phyloP scores from a whole-genome alignment of 805 yeast species.

The Schwanniomyces yamadae region DNA sequence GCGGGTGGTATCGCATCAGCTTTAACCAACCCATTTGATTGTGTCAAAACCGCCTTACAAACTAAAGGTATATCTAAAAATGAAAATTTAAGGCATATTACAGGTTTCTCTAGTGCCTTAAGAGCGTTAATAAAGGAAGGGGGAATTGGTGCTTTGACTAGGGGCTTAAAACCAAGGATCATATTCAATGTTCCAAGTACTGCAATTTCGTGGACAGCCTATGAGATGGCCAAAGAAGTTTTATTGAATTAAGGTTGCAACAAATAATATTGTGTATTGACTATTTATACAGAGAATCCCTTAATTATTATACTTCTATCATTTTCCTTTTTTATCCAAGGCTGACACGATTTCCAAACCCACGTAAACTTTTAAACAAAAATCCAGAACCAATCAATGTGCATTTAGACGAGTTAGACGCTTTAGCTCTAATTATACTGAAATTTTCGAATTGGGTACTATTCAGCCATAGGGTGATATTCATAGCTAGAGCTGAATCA shows the following conservation, averaged over 20 bases:
- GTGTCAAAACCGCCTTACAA: constrained; percentile 87
- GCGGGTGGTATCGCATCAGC: constrained; percentile 97
- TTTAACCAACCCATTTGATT: constrained; percentile 89
- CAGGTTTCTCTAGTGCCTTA: constrained; percentile 72
- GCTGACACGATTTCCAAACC: no score
- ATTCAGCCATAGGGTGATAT: no score
- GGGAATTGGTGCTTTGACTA: constrained; percentile 65
- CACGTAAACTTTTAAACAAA: no score
- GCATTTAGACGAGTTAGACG: no score
- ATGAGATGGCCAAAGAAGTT: constrained; percentile 91
- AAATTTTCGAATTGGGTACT: no score
- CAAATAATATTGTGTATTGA: constrained; percentile 6
- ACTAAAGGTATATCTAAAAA: constrained; percentile 63
- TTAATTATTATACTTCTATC: not conserved
- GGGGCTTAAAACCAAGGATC: constrained; percentile 89
- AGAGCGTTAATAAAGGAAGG: constrained; percentile 58
- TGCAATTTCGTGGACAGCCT: constrained; percentile 96
- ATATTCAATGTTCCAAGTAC: constrained; percentile 93
- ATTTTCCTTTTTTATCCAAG: no score
- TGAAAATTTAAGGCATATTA: constrained; percentile 50
- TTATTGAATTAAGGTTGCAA: constrained; percentile 30
- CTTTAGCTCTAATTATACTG: no score
- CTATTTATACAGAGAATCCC: not conserved
- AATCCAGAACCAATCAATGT: no score
- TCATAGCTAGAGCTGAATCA: no score